Evolutionary conservation across 768 basidiomycete species (phyloP).

Genomic region (Mycena galopus): DNA sequence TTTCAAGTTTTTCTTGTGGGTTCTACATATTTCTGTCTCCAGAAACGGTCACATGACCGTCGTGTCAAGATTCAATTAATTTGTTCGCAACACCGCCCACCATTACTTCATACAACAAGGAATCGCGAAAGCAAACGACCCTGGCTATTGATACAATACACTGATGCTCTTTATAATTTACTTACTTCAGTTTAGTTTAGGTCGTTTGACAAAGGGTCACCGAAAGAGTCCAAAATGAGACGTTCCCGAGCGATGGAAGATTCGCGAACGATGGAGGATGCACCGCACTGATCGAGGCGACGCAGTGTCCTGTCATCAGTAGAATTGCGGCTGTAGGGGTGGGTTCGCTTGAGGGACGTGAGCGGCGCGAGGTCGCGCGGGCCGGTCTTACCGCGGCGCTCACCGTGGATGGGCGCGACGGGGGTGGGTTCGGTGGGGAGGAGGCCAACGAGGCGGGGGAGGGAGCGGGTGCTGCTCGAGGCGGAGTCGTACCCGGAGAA

Average conservation of each 20-base stretch:
- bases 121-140: constrained; percentile 1
- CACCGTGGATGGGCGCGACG: constrained; percentile 11
- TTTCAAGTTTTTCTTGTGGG: too few relatives aligned
- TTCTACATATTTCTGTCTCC: too few relatives aligned
- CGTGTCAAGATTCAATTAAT: not conserved
- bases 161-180: not conserved
- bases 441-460: constrained; percentile 26
- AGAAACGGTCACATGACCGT: not conserved
- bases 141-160: constrained; percentile 34
- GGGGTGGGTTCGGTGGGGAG: constrained; percentile 23
- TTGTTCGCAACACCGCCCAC: constrained; percentile 3
- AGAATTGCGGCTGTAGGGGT: constrained; percentile 71
- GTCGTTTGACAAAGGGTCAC: not conserved
- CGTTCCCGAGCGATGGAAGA: not conserved
- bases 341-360: constrained; percentile 62
- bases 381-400: constrained; percentile 44
- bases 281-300: constrained; percentile 40
- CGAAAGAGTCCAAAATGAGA: not conserved
- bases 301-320: constrained; percentile 74
- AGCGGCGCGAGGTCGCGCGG: constrained; percentile 68
- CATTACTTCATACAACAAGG: constrained; percentile 5
- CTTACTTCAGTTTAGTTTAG: not conserved
- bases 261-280: not conserved
- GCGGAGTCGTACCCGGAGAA: not conserved
- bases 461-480: not conserved